Conservation (phyloP, 176 grass and related monocot species). For the Eremochloa ophiuroides region DNA sequence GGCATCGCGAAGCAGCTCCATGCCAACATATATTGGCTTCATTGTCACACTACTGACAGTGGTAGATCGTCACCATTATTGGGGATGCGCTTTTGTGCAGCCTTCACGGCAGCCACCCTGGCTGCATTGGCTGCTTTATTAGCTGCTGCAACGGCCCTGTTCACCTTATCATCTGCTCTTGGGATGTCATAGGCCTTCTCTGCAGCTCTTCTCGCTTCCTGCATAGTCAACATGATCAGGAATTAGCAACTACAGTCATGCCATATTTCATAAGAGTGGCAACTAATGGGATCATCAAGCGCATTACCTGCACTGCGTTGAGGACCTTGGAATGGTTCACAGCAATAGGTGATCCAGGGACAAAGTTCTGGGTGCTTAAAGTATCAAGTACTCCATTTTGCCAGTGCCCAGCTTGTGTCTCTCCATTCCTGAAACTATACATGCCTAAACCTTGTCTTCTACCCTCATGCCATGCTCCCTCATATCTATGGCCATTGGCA, state of each 20-base stretch:
- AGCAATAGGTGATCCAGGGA: slow-evolving; percentile 70
- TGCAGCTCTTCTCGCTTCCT: slow-evolving; percentile 93
- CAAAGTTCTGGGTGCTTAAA: slow-evolving; percentile 72
- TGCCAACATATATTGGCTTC: slow-evolving; percentile 36
- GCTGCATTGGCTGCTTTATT: slow-evolving; percentile 98
- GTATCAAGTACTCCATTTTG: slow-evolving; percentile 82
- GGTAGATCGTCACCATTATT: slow-evolving; percentile 52
- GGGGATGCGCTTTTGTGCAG: slow-evolving; percentile 70
- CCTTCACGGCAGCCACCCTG: slow-evolving; percentile 90
- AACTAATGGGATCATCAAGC: background rate
- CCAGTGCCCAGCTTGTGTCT: slow-evolving; percentile 98
- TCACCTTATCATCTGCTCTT: slow-evolving; percentile 89
- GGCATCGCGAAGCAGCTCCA: slow-evolving; percentile 41
- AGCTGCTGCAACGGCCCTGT: slow-evolving; percentile 69
- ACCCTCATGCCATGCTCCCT: slow-evolving; percentile 97
- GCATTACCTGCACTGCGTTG: slow-evolving; percentile 85
- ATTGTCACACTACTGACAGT: slow-evolving; percentile 57
- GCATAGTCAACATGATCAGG: slow-evolving; percentile 28
- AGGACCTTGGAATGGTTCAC: slow-evolving; percentile 91
- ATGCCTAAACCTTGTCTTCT: slow-evolving; percentile 94
- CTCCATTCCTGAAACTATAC: slow-evolving; percentile 97
- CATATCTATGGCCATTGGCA: slow-evolving; percentile 94
- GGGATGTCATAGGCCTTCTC: slow-evolving; percentile 78
- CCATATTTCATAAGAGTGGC: background rate
- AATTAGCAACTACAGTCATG: slow-evolving; percentile 11